A percentile compares a stretch with the other conserved stretches of the same genome.
Evolutionary conservation across 805 yeast species (phyloP).

Genomic region (Wickerhamiella azymoides): DNA sequence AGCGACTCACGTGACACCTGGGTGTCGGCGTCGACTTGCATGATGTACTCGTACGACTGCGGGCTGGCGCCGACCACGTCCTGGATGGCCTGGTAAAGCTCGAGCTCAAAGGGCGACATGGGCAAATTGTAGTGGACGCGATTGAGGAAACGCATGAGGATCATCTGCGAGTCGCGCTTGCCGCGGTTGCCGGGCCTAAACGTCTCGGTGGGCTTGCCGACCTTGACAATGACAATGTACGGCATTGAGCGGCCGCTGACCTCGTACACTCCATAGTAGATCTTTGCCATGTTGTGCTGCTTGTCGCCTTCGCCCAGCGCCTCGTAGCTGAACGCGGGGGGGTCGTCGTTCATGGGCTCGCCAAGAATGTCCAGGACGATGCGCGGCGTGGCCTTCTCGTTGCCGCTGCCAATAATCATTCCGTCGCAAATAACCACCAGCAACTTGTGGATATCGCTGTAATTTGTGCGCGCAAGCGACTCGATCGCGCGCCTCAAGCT

Average conservation of each 20-base stretch:
- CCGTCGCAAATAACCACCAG: slow-evolving; percentile 49
- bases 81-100: slow-evolving; percentile 40
- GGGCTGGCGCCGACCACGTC: slow-evolving; percentile 46
- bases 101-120: slow-evolving; percentile 45
- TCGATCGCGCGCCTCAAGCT: slow-evolving; percentile 44
- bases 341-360: slow-evolving; percentile 36
- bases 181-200: slow-evolving; percentile 51
- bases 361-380: slow-evolving; percentile 44
- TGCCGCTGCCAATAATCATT: slow-evolving; percentile 47
- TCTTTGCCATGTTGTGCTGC: slow-evolving; percentile 51
- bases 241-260: slow-evolving; percentile 45
- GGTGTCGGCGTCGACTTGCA: slow-evolving; percentile 56
- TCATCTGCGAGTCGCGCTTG: slow-evolving; percentile 49
- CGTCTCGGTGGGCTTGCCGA: slow-evolving; percentile 47
- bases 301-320: slow-evolving; percentile 47
- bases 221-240: slow-evolving; percentile 41
- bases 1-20: slow-evolving; percentile 41
- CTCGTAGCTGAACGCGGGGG: slow-evolving; percentile 39
- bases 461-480: slow-evolving; percentile 43
- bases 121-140: slow-evolving; percentile 47
- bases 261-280: slow-evolving; percentile 46
- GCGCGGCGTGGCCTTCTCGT: slow-evolving; percentile 44
- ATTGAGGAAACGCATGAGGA: slow-evolving; percentile 47
- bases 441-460: slow-evolving; percentile 45
- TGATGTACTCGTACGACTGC: slow-evolving; percentile 37